Evolutionary conservation across 495 filamentous ascomycete species (phyloP).

Genomic region (Evernia prunastri): DNA sequence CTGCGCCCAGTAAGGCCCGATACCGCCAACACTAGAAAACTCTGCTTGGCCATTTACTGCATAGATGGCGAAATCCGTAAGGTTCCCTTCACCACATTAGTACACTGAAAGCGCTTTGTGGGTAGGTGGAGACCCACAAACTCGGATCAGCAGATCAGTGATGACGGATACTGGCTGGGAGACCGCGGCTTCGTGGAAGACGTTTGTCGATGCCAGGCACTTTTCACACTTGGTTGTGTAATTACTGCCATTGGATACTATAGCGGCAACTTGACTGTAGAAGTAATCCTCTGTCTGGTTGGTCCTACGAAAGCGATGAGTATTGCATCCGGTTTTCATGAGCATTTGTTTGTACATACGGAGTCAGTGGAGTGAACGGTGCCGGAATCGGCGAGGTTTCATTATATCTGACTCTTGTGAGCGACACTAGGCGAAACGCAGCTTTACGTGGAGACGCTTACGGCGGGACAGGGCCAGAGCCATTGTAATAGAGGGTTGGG

Average conservation of each 20-base stretch:
- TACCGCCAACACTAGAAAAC: constrained; percentile 21
- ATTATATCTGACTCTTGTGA: constrained; percentile 12
- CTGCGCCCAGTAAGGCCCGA: constrained; percentile 27
- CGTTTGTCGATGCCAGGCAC: constrained; percentile 21
- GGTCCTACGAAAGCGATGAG: constrained; percentile 6
- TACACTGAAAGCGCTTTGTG: neutral
- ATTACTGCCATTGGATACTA: constrained; percentile 16
- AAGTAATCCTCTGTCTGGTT: constrained; percentile 21
- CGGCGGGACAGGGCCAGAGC: constrained; percentile 21
- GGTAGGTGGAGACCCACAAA: neutral
- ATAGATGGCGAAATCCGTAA: constrained; percentile 20
- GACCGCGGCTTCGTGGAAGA: constrained; percentile 27
- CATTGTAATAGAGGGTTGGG: constrained; percentile 20
- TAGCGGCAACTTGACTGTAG: constrained; percentile 26
- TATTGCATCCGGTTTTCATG: too few species aligned
- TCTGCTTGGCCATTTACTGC: constrained; percentile 19
- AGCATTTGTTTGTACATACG: neutral
- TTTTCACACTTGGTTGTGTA: constrained; percentile 22
- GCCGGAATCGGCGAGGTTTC: constrained; percentile 23
- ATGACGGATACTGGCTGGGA: constrained; percentile 22
- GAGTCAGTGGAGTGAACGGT: constrained; percentile 20
- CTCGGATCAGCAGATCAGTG: constrained; percentile 24
- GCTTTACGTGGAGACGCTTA: neutral
- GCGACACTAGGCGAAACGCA: too few species aligned
- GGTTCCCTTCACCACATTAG: constrained; percentile 9